A percentile compares a stretch with the other conserved stretches of the same genome.
Evolutionary conservation across 176 grass and related monocot species (phyloP).

Genomic region (Puccinellia tenuiflora): DNA sequence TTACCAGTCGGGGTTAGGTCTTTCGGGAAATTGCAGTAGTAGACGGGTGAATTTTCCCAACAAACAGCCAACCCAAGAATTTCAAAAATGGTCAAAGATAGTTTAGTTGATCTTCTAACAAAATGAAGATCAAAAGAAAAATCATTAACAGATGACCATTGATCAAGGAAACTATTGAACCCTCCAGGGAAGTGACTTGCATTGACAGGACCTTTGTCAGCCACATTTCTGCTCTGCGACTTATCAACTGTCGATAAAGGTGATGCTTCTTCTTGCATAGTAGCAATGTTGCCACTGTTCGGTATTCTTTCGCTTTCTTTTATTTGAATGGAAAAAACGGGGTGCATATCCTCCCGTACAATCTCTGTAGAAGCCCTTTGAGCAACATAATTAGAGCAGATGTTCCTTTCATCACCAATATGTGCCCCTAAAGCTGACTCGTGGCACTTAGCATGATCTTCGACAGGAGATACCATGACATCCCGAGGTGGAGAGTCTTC

Average conservation of each 20-base stretch:
- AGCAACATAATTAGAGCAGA: slow-evolving; percentile 18
- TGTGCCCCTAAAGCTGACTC: slow-evolving; percentile 19
- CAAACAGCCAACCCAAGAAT: slow-evolving; percentile 82
- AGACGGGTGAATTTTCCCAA: slow-evolving; percentile 84
- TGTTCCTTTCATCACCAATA: slow-evolving; percentile 30
- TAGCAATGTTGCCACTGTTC: background rate
- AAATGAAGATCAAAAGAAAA: slow-evolving; percentile 96
- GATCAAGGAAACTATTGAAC: slow-evolving; percentile 72
- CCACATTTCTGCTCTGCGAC: slow-evolving; percentile 16
- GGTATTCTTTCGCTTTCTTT: slow-evolving; percentile 9
- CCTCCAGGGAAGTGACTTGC: slow-evolving; percentile 69
- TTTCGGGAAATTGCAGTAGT: slow-evolving; percentile 83
- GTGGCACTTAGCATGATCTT: slow-evolving; percentile 34
- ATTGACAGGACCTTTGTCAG: slow-evolving; percentile 63
- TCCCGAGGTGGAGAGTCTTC: slow-evolving; percentile 34
- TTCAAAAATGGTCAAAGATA: slow-evolving; percentile 50
- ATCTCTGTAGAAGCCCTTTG: slow-evolving; percentile 28
- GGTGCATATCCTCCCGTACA: slow-evolving; percentile 12
- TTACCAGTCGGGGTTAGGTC: slow-evolving; percentile 46
- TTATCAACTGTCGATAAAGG: slow-evolving; percentile 27
- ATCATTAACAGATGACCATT: slow-evolving; percentile 59
- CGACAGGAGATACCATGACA: slow-evolving; percentile 14
- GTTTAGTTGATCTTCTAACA: slow-evolving; percentile 40
- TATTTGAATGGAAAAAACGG: slow-evolving; percentile 20
- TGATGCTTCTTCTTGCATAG: slow-evolving; percentile 25